Conservation (phyloP, 2,329 filamentous ascomycete species). For the Coleophoma cylindrospora region DNA sequence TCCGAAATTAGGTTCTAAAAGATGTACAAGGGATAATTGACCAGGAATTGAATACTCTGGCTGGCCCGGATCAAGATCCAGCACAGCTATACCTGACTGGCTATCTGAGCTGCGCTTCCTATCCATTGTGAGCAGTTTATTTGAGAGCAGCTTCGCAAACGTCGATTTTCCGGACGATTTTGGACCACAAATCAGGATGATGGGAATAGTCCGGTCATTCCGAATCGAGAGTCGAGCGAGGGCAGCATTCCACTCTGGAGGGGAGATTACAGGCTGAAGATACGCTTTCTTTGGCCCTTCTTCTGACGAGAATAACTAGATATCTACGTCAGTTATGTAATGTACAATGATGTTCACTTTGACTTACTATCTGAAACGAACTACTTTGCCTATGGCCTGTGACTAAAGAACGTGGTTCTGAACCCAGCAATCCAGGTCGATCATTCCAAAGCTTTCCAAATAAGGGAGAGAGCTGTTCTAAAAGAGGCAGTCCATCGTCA, state of each 20-base stretch:
- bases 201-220: slow-evolving; percentile 30
- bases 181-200: slow-evolving; percentile 60
- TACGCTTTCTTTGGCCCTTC: slow-evolving; percentile 44
- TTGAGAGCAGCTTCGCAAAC: slow-evolving; percentile 61
- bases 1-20: slow-evolving; percentile 57
- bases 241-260: slow-evolving; percentile 53
- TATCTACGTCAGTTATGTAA: slow-evolving; percentile 16
- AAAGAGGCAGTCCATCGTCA: slow-evolving; percentile 40
- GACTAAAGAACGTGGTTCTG: slow-evolving; percentile 5
- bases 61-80: slow-evolving; percentile 75
- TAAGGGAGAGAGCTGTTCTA: slow-evolving; percentile 59
- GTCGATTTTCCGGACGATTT: slow-evolving; percentile 75
- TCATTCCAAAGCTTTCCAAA: slow-evolving; percentile 65
- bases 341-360: slow-evolving; percentile 1
- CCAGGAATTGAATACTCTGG: slow-evolving; percentile 70
- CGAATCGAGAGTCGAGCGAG: slow-evolving; percentile 21
- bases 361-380: slow-evolving; percentile 45
- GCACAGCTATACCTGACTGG: slow-evolving; percentile 38
- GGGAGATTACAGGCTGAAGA: slow-evolving; percentile 50
- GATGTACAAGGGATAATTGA: slow-evolving; percentile 60
- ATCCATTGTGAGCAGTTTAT: slow-evolving; percentile 47
- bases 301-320: slow-evolving; percentile 47
- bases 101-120: slow-evolving; percentile 18
- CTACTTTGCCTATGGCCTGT: slow-evolving; percentile 16
- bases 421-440: slow-evolving; percentile 16